phyloP scores from a whole-genome alignment of 2,329 filamentous ascomycete species.

The Fusarium camptoceras region DNA sequence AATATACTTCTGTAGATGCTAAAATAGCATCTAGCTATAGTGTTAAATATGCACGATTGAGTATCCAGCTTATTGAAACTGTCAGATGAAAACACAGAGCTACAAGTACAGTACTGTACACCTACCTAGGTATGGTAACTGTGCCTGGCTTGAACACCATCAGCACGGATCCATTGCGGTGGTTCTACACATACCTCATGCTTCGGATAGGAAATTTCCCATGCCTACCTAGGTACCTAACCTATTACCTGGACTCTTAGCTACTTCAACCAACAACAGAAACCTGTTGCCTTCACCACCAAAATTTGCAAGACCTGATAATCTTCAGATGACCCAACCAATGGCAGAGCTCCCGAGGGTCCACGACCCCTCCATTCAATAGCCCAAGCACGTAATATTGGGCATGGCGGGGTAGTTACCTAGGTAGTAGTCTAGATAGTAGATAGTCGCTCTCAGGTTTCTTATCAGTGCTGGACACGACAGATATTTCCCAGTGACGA shows the following conservation, averaged over 20 bases:
- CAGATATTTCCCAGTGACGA: slow-evolving; percentile 28
- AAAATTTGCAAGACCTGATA: not conserved
- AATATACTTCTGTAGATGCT: not conserved
- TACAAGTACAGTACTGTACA: not conserved
- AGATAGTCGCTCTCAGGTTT: slow-evolving; percentile 13
- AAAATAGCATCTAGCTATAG: not conserved
- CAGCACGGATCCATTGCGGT: not conserved
- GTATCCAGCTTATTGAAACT: not conserved
- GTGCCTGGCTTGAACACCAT: not conserved
- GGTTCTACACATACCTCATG: not conserved
- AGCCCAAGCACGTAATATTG: slow-evolving; percentile 38
- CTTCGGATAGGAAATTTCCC: not conserved
- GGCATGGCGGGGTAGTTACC: slow-evolving; percentile 46
- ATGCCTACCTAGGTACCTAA: not conserved
- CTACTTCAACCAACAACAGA: not conserved
- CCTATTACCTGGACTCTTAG: no score
- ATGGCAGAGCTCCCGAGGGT: slow-evolving; percentile 29
- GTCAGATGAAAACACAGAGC: not conserved
- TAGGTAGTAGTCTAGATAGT: not conserved
- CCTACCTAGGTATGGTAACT: not conserved
- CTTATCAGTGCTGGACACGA: slow-evolving; percentile 15
- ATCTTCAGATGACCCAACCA: slow-evolving; percentile 26
- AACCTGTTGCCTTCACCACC: not conserved
- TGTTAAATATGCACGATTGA: not conserved
- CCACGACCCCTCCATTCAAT: slow-evolving; percentile 45